Evolutionary conservation across 163 green algal species (phyloP).

Genomic region (Coccomyxa subellipsoidea): DNA sequence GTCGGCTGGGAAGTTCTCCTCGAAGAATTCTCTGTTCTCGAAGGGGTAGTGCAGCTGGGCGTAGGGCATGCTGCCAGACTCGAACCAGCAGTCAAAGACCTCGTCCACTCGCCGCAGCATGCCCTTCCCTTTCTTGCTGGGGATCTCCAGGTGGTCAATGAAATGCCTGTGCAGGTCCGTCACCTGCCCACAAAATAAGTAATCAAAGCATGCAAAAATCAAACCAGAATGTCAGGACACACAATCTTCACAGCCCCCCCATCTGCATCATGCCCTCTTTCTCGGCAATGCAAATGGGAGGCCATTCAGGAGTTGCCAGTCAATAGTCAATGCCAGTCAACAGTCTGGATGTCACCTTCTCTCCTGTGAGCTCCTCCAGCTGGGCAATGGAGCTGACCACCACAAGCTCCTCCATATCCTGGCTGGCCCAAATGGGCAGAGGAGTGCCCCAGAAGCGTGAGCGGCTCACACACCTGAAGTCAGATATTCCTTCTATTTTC

Average conservation of each 20-base stretch:
- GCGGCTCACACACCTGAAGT: constrained; percentile 22
- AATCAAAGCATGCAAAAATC: neutral
- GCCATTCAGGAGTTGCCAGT: no score
- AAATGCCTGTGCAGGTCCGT: constrained; percentile 97
- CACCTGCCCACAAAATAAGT: constrained; percentile 41
- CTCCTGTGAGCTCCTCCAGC: constrained; percentile 83
- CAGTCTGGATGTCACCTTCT: constrained; percentile 51
- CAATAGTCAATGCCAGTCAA: no score
- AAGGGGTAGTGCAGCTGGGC: constrained; percentile 97
- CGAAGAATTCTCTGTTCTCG: constrained; percentile 97
- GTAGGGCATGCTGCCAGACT: constrained; percentile 92
- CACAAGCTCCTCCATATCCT: constrained; percentile 76
- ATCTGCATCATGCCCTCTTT: no score
- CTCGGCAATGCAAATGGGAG: no score
- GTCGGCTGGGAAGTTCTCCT: constrained; percentile 92
- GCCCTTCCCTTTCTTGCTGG: constrained; percentile 65
- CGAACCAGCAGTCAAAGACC: constrained; percentile 99
- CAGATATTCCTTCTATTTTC: no score
- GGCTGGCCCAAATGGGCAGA: constrained; percentile 92
- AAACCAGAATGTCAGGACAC: constrained; percentile 11
- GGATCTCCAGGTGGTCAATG: constrained; percentile 97
- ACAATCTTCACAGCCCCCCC: no score
- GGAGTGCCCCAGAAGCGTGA: constrained; percentile 97
- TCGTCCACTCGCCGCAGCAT: constrained; percentile 78
- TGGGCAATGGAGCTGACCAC: constrained; percentile 85